Percentiles rank a stretch among this genome's conserved stretches.
Evolutionary conservation across 768 basidiomycete species (phyloP).

Genomic region (Rhodotorula diobovata): DNA sequence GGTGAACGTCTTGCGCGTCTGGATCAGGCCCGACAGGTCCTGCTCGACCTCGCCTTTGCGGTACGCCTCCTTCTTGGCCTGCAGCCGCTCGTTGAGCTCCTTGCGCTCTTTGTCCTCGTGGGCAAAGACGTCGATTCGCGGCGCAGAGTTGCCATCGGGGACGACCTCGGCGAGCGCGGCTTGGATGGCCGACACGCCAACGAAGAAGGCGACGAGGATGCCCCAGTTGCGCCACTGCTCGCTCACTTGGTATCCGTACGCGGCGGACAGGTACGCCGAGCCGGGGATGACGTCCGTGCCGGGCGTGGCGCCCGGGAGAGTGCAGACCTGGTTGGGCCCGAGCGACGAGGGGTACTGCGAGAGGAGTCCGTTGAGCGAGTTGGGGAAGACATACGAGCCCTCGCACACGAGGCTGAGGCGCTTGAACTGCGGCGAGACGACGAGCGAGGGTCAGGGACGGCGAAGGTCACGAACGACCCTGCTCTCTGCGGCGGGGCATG

Average conservation of each 20-base stretch:
- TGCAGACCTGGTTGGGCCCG: slow-evolving; percentile 69
- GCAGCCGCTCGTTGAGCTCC: slow-evolving; percentile 49
- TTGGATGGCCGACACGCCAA: slow-evolving; percentile 52
- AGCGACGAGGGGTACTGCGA: slow-evolving; percentile 62
- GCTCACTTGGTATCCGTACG: slow-evolving; percentile 50
- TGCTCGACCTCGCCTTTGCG: slow-evolving; percentile 50
- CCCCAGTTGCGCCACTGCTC: slow-evolving; percentile 60
- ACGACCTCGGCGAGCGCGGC: slow-evolving; percentile 54
- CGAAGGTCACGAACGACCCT: background rate
- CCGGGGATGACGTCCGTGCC: slow-evolving; percentile 56
- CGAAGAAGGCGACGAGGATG: slow-evolving; percentile 65
- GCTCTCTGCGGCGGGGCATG: background rate
- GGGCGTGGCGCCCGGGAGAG: slow-evolving; percentile 60
- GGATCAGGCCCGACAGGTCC: slow-evolving; percentile 49
- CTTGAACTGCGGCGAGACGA: slow-evolving; percentile 45
- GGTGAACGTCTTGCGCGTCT: slow-evolving; percentile 60
- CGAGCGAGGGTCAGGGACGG: background rate
- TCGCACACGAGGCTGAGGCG: slow-evolving; percentile 58
- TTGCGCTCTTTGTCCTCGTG: slow-evolving; percentile 53
- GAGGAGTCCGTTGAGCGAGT: slow-evolving; percentile 53
- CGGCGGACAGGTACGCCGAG: slow-evolving; percentile 62
- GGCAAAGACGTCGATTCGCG: slow-evolving; percentile 63
- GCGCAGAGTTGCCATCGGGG: slow-evolving; percentile 54
- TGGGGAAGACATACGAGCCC: slow-evolving; percentile 62
- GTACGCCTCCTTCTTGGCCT: slow-evolving; percentile 53